These are phyloP conservation scores for Aureobasidium sp. DNA, from an alignment of 2,329 filamentous ascomycete species.

Conservation along the genomic window DNA sequence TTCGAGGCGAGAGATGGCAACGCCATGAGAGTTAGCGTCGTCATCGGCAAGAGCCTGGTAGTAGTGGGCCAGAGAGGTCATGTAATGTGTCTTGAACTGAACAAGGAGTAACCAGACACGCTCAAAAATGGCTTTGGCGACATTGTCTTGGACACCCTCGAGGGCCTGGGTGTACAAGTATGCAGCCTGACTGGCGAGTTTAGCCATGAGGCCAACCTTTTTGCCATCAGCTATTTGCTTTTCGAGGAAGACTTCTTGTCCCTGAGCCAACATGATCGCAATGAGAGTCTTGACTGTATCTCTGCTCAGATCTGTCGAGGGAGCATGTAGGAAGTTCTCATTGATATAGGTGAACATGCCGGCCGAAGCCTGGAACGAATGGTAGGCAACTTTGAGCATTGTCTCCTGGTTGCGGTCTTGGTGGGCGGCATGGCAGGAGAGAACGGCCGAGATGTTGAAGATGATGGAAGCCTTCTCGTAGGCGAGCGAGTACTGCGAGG, in stretches of 20 bases:
- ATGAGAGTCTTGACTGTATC: slow-evolving; percentile 96
- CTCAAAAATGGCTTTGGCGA: slow-evolving; percentile 84
- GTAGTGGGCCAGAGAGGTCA: slow-evolving; percentile 82
- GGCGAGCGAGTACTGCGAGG: slow-evolving; percentile 88
- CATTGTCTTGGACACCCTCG: slow-evolving; percentile 88
- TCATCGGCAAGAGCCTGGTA: slow-evolving; percentile 89
- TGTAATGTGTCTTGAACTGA: slow-evolving; percentile 73
- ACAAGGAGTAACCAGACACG: slow-evolving; percentile 82
- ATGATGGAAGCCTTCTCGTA: slow-evolving; percentile 99
- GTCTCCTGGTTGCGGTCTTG: slow-evolving; percentile 89
- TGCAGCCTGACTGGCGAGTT: slow-evolving; percentile 82
- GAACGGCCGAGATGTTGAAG: slow-evolving; percentile 96
- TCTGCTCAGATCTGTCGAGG: slow-evolving; percentile 88
- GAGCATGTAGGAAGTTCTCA: slow-evolving; percentile 96
- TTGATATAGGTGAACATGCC: slow-evolving; percentile 99
- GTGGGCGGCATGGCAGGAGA: slow-evolving; percentile 89
- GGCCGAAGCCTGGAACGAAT: slow-evolving; percentile 94
- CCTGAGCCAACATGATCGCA: slow-evolving; percentile 85
- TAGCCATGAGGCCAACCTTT: slow-evolving; percentile 84
- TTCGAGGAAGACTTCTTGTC: slow-evolving; percentile 94
- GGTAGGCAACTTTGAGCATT: slow-evolving; percentile 91
- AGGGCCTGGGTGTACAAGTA: slow-evolving; percentile 80
- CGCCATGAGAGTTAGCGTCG: slow-evolving; percentile 77
- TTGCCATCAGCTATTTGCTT: slow-evolving; percentile 91
- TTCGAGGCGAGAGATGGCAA: slow-evolving; percentile 74